These are phyloP conservation scores for Blastobotrys elegans DNA, from an alignment of 1,139 yeast genomes.

Conservation along the genomic window DNA sequence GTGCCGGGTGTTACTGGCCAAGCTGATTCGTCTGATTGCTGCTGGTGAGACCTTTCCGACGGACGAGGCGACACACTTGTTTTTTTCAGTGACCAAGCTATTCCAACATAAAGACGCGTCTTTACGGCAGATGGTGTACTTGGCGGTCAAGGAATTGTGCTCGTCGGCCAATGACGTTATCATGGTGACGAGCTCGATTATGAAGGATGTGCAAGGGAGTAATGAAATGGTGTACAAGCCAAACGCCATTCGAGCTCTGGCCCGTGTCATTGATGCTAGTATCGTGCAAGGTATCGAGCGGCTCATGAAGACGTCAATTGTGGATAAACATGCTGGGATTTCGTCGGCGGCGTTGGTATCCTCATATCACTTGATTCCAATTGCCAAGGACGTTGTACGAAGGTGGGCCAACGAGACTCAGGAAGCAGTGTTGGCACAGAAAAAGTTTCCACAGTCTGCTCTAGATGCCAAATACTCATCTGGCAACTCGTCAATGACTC, in stretches of 20 bases:
- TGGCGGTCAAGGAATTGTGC: conserved; percentile 88
- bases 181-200: conserved; percentile 96
- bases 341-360: conserved; percentile 91
- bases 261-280: conserved; percentile 84
- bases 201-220: conserved; percentile 88
- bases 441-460: conserved; percentile 49
- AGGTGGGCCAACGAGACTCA: conserved; percentile 92
- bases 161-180: conserved; percentile 83
- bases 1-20: conserved; percentile 74
- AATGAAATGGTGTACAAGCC: conserved; percentile 86
- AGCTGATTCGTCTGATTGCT: conserved; percentile 60
- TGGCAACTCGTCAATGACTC: conserved; percentile 63
- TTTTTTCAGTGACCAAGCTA: conserved; percentile 88
- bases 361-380: conserved; percentile 82
- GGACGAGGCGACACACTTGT: conserved; percentile 85
- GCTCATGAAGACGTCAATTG: conserved; percentile 85
- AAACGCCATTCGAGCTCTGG: conserved; percentile 87
- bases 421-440: conserved; percentile 73
- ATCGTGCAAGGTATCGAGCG: conserved; percentile 95
- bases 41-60: conserved; percentile 84
- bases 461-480: conserved; percentile 39
- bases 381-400: conserved; percentile 85
- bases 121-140: conserved; percentile 87
- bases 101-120: conserved; percentile 91
- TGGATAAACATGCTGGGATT: conserved; percentile 81